These are phyloP conservation scores for Berkeleyomyces rouxiae DNA, from an alignment of 2,329 filamentous ascomycete genomes.

Conservation along the genomic window DNA sequence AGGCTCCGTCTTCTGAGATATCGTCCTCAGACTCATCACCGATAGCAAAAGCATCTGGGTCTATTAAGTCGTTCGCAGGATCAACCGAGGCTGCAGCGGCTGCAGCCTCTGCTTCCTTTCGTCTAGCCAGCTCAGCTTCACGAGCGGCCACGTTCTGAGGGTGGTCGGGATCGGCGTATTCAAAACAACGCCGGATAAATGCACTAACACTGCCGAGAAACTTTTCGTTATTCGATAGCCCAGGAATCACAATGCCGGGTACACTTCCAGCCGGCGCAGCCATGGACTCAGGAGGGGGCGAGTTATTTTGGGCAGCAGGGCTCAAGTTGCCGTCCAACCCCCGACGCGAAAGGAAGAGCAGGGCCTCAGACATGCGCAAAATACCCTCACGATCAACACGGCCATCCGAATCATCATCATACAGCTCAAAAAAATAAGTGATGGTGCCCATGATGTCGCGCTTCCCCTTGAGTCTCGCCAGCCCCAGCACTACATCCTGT, in stretches of 20 bases:
- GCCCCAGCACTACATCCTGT: conserved; percentile 79
- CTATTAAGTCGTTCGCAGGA: conserved; percentile 15
- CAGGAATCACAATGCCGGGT: conserved; percentile 26
- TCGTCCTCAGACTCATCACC: conserved; percentile 52
- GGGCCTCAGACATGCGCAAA: conserved; percentile 77
- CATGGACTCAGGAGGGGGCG: conserved; percentile 20
- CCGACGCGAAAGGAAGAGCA: conserved; percentile 79
- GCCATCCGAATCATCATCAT: conserved; percentile 83
- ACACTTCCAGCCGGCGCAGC: neutral
- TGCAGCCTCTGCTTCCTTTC: conserved; percentile 2
- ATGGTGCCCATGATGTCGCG: conserved; percentile 96
- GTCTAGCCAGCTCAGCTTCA: neutral
- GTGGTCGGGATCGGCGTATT: conserved; percentile 89
- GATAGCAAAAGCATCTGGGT: conserved; percentile 49
- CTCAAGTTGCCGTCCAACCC: conserved; percentile 63
- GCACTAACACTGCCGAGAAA: conserved; percentile 88
- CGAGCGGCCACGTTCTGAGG: conserved; percentile 39
- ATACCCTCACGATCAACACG: conserved; percentile 92
- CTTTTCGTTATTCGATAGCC: conserved; percentile 60
- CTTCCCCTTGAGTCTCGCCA: conserved; percentile 82
- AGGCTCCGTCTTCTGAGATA: conserved; percentile 26
- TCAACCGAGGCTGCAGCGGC: neutral
- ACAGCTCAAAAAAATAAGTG: conserved; percentile 93
- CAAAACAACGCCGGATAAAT: conserved; percentile 91
- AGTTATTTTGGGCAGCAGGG: conserved; percentile 31